These are phyloP conservation scores for Eimeria acervulina DNA, from an alignment of 169 alveolate species.

Conservation along the genomic window DNA sequence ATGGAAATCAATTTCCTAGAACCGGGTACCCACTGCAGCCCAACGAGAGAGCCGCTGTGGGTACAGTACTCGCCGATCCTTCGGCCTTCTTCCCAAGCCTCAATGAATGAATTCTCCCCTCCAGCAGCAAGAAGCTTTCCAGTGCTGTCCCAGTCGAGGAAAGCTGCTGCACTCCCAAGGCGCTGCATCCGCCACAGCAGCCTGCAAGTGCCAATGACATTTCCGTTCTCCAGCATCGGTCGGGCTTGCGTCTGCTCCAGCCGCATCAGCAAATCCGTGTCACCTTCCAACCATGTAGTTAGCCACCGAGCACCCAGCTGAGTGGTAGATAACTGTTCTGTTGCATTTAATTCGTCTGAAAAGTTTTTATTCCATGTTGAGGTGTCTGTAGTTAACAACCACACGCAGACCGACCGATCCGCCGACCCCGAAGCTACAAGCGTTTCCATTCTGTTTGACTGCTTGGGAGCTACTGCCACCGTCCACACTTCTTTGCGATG, in stretches of 20 bases:
- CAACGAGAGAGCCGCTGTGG: constrained; percentile 66
- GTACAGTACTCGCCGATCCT: constrained; percentile 59
- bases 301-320: constrained; percentile 46
- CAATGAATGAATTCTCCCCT: constrained; percentile 52
- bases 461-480: constrained; percentile 68
- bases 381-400: constrained; percentile 48
- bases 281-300: constrained; percentile 44
- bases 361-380: neutral
- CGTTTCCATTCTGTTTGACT: neutral
- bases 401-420: constrained; percentile 71
- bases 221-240: constrained; percentile 47
- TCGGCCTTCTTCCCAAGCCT: constrained; percentile 76
- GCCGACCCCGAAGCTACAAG: constrained; percentile 68
- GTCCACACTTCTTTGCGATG: constrained; percentile 75
- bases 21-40: constrained; percentile 71
- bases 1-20: constrained; percentile 36
- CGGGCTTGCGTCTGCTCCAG: constrained; percentile 75
- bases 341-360: neutral
- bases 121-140: constrained; percentile 67
- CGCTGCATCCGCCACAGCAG: constrained; percentile 60
- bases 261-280: constrained; percentile 40
- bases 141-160: constrained; percentile 72
- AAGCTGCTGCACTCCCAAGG: constrained; percentile 61
- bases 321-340: neutral
- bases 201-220: constrained; percentile 66